Conservation (phyloP, 768 basidiomycete genomes). For the Symmetrospora coprosmae region DNA sequence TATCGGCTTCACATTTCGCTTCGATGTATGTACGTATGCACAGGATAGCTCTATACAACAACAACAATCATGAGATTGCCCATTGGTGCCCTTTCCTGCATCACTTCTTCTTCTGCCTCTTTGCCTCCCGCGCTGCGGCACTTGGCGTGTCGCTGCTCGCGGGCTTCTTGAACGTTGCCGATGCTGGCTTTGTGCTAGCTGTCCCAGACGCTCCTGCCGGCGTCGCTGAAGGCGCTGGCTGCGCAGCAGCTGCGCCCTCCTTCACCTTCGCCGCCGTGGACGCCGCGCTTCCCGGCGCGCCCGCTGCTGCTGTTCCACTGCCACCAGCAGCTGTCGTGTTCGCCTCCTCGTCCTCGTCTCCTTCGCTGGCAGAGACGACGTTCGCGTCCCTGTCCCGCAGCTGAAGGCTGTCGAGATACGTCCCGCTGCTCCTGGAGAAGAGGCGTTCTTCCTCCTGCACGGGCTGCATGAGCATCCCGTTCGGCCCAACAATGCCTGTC, state of each 20-base stretch:
- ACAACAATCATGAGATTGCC: no score
- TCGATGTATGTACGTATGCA: no score
- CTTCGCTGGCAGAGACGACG: neutral
- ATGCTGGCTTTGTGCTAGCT: no score
- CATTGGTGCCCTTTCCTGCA: no score
- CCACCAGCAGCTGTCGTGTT: neutral
- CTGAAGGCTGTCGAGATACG: constrained; percentile 3
- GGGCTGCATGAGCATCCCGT: neutral
- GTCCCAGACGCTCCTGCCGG: neutral
- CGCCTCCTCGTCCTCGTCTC: neutral
- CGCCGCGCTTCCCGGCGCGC: neutral
- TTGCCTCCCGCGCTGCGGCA: no score
- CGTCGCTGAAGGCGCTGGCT: neutral
- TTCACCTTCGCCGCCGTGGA: neutral
- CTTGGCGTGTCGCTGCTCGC: no score
- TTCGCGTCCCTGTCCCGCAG: constrained; percentile 3
- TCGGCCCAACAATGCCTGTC: neutral
- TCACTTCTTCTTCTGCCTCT: constrained; percentile 6
- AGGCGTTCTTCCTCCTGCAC: constrained; percentile 7
- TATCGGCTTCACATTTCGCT: neutral
- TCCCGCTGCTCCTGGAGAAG: constrained; percentile 1
- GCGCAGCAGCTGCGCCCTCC: neutral
- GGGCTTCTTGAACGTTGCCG: neutral
- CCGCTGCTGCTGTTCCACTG: neutral
- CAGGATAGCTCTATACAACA: no score